Base-by-base conservation (phyloP, 2,329 filamentous ascomycete genomes). In the Rhynchosporium agropyri region DNA sequence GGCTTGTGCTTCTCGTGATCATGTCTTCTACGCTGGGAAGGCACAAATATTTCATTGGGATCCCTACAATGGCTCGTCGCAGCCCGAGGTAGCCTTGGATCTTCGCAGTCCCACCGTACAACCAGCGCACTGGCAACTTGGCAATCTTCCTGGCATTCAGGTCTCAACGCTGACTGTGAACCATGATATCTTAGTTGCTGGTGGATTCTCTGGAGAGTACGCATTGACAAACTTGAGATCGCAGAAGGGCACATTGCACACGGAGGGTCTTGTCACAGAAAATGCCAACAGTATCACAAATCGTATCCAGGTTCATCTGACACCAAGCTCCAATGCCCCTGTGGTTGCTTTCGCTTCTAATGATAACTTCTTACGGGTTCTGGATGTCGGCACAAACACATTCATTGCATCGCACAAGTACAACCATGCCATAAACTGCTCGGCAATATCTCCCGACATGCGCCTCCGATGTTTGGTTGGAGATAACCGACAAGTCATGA, bases 401-500 rank as follows among this genome's bases (percentile, higher is more conserved):
- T 85, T 90, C 65, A 77, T 84, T 4, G 78, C 81, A 43, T 77
- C 82, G 38, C 79, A 81, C 65, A 77, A 74, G 51, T 91, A 88
- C 72, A 75, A 80, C 0, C 82, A 84, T 68, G 80, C 89, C 2
- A 80, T 92, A 64, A 94, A 94, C 75, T 91, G 89, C 76, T 84
- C 88, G 0, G 86, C 89, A 1, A 80, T 89, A 1, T 91, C 89
- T 0, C 87, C 90, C 0, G 87, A 92, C 72, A 81, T 85, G 60
- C 85, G 89, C 3, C 79, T 93, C 68, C 86, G 90, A 55, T 84
- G 87, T 15, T 81, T 92, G 66, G 90, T 92, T 0, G 90, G 90
- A 53, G 91, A 94, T 70, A 79, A 81, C 63, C 77, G 80, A 62
- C 81, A 89, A 45, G 85, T 88, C 0, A 77, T 88, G 56, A 89